Percentiles rank a stretch among this genome's conserved stretches.
Conservation (phyloP, 768 basidiomycete genomes). For the Boletus rex-veris region DNA sequence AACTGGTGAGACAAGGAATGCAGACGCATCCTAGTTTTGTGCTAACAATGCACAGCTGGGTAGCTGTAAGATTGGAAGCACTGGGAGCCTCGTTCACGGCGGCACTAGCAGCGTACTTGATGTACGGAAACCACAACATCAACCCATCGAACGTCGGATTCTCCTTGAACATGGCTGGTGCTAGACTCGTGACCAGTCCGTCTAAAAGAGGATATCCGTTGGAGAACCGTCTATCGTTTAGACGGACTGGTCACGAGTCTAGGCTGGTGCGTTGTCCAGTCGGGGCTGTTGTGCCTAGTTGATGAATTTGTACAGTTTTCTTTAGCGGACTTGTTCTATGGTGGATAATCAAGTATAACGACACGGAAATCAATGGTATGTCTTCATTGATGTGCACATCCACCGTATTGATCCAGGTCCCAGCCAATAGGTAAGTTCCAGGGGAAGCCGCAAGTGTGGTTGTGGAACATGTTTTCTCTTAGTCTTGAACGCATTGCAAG, state of each 20-base stretch:
- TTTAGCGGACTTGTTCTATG: constrained; percentile 11
- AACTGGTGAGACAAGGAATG: constrained; percentile 15
- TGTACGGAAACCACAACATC: constrained; percentile 25
- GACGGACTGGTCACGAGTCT: too few species aligned
- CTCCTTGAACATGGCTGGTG: constrained; percentile 10
- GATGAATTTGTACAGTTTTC: neutral
- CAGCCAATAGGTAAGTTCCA: constrained; percentile 21
- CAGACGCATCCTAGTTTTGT: neutral
- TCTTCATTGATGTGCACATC: neutral
- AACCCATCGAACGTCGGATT: constrained; percentile 20
- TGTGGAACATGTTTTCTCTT: neutral
- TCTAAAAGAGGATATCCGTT: too few species aligned
- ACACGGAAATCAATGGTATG: constrained; percentile 11
- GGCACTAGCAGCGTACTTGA: constrained; percentile 30
- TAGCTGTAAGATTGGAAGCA: constrained; percentile 37
- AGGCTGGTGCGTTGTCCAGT: constrained; percentile 3
- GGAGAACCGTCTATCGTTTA: too few species aligned
- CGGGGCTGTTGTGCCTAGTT: neutral
- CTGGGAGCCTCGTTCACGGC: constrained; percentile 40
- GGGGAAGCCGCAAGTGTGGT: neutral
- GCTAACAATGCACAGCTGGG: constrained; percentile 24
- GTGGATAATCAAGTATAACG: constrained; percentile 25
- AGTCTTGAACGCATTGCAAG: constrained; percentile 37
- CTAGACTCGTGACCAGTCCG: too few species aligned
- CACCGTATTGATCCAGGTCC: neutral